Percentiles rank a stretch among this genome's conserved stretches.
These are phyloP conservation scores for Botrytis aclada DNA, from an alignment of 2,329 filamentous ascomycete genomes.

Conservation along the genomic window DNA sequence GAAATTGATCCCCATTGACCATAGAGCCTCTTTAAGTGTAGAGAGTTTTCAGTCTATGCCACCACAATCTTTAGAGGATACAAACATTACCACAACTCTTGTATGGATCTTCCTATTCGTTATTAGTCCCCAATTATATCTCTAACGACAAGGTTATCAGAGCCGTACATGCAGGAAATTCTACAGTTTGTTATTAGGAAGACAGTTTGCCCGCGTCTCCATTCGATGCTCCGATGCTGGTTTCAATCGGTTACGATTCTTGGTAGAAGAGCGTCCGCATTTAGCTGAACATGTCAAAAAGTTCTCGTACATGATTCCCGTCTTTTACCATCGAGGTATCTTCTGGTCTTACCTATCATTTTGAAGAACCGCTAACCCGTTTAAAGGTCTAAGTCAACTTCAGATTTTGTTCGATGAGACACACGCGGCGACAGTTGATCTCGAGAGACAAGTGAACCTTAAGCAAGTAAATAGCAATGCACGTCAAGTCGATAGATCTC, in stretches of 20 bases:
- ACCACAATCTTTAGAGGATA: slow-evolving; percentile 25
- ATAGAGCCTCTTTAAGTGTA: slow-evolving; percentile 49
- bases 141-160: slow-evolving; percentile 14
- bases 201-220: slow-evolving; percentile 46
- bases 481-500: slow-evolving; percentile 19
- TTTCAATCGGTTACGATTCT: slow-evolving; percentile 47
- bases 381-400: slow-evolving; percentile 13
- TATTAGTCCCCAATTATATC: not conserved
- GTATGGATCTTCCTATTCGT: slow-evolving; percentile 11
- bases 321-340: slow-evolving; percentile 53
- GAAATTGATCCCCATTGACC: slow-evolving; percentile 48
- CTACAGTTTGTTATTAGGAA: slow-evolving; percentile 48
- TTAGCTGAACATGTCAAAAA: slow-evolving; percentile 54
- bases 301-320: slow-evolving; percentile 59
- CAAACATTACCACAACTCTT: slow-evolving; percentile 44
- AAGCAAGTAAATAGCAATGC: slow-evolving; percentile 11
- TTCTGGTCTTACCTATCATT: not conserved
- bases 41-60: slow-evolving; percentile 48
- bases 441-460: slow-evolving; percentile 19
- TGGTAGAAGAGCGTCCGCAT: slow-evolving; percentile 46
- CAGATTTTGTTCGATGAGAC: slow-evolving; percentile 20
- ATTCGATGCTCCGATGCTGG: slow-evolving; percentile 43
- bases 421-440: not conserved
- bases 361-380: not conserved
- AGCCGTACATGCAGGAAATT: slow-evolving; percentile 49